Conservation (phyloP, 139 green algal species). For the Cymbomonas tetramitiformis region DNA sequence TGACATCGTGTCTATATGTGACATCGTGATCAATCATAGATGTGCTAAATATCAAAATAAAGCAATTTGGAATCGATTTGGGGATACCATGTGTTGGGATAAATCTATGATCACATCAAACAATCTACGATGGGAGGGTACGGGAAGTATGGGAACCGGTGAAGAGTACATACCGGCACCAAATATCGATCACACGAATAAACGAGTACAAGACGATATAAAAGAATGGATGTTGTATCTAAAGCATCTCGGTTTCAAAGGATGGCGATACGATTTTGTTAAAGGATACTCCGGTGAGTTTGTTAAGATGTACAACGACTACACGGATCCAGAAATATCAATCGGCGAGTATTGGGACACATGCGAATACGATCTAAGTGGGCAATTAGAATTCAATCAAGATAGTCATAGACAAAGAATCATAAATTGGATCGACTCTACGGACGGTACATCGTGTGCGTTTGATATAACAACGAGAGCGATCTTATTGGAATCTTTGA, state of each 20-base stretch:
- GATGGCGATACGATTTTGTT: conserved; percentile 88
- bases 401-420: conserved; percentile 71
- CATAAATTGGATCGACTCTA: conserved; percentile 80
- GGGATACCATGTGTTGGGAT: conserved; percentile 81
- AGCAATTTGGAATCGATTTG: conserved; percentile 76
- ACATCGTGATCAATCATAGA: conserved; percentile 92
- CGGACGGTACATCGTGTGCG: conserved; percentile 63
- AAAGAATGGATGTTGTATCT: conserved; percentile 71
- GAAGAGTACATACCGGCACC: conserved; percentile 80
- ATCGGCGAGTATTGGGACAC: conserved; percentile 92
- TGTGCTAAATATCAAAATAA: conserved; percentile 53
- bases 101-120: conserved; percentile 56
- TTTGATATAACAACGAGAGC: conserved; percentile 97
- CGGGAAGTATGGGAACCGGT: conserved; percentile 51
- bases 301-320: conserved; percentile 60
- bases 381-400: conserved; percentile 87
- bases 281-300: conserved; percentile 49
- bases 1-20: conserved; percentile 65
- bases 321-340: conserved; percentile 52
- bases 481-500: conserved; percentile 72
- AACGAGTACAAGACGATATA: conserved; percentile 46
- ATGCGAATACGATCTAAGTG: conserved; percentile 29
- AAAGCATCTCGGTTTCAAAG: conserved; percentile 77
- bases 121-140: conserved; percentile 69
- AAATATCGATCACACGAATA: conserved; percentile 80